Conservation (phyloP, 257 asterid species). For the Cordia subcordata region DNA sequence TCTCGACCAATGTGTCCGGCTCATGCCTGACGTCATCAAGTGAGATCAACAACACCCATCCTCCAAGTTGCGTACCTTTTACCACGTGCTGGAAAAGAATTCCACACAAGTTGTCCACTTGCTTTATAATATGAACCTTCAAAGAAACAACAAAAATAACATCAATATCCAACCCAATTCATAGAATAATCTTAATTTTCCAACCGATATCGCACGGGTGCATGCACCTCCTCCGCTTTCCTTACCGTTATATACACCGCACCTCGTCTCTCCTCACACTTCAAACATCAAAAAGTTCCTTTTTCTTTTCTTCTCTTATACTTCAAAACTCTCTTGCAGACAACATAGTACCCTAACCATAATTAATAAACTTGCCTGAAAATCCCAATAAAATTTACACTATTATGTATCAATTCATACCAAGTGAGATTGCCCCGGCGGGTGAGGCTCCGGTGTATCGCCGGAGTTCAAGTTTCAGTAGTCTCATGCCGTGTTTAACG, state of each 20-base stretch:
- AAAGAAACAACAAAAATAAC: slow-evolving; percentile 19
- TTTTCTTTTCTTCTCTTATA: neutral
- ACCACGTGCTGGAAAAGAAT: slow-evolving; percentile 37
- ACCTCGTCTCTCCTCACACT: neutral
- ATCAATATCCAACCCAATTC: neutral
- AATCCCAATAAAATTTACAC: neutral
- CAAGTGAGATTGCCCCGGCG: slow-evolving; percentile 26
- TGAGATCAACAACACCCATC: neutral
- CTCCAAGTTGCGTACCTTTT: neutral
- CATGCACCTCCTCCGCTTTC: slow-evolving; percentile 28
- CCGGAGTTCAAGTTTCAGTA: slow-evolving; percentile 60
- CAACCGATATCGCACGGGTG: slow-evolving; percentile 27
- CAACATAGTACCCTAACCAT: neutral
- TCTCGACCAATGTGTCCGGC: neutral
- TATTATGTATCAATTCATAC: slow-evolving; percentile 35
- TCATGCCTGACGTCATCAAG: neutral
- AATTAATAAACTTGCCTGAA: neutral
- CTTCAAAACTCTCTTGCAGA: neutral
- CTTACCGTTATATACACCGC: neutral
- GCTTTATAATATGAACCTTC: slow-evolving; percentile 38
- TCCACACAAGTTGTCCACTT: slow-evolving; percentile 57
- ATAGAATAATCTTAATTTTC: slow-evolving; percentile 1
- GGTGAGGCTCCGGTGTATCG: slow-evolving; percentile 29
- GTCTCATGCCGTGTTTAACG: slow-evolving; percentile 57
- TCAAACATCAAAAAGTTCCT: neutral